phyloP scores from a whole-genome alignment of 75 land plant species.

The Pinus tabuliformis region DNA sequence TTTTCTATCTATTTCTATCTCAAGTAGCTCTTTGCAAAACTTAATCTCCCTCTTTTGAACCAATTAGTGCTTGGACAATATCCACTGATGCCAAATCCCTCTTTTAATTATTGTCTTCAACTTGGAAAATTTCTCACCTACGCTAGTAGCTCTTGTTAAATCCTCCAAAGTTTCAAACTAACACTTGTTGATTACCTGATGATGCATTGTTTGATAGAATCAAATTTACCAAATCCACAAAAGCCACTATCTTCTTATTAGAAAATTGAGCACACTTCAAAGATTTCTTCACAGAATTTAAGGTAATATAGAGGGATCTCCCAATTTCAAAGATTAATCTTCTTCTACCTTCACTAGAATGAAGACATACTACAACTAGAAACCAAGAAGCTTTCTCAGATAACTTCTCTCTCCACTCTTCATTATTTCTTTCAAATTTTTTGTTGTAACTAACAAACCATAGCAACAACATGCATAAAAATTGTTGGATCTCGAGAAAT shows the following conservation, averaged over 20 bases:
- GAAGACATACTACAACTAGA: slow-evolving; percentile 76
- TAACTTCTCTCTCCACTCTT: slow-evolving; percentile 80
- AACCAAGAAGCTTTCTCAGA: slow-evolving; percentile 84
- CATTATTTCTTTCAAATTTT: slow-evolving; percentile 31
- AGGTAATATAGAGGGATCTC: slow-evolving; percentile 52
- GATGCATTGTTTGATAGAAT: slow-evolving; percentile 78
- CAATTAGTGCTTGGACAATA: too few relatives aligned
- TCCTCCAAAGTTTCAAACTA: slow-evolving; percentile 13
- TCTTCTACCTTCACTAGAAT: slow-evolving; percentile 87
- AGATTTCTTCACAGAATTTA: slow-evolving; percentile 23
- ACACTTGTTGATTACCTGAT: slow-evolving; percentile 52
- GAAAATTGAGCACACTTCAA: slow-evolving; percentile 45
- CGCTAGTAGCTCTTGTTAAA: slow-evolving; percentile 32
- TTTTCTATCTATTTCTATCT: too few relatives aligned
- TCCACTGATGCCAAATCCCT: slow-evolving; percentile 6
- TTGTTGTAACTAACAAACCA: slow-evolving; percentile 21
- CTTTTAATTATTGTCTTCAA: slow-evolving; percentile 51
- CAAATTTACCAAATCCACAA: slow-evolving; percentile 67
- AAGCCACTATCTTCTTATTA: slow-evolving; percentile 51
- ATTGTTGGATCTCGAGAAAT: too few relatives aligned
- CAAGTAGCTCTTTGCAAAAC: too few relatives aligned
- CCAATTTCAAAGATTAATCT: slow-evolving; percentile 74
- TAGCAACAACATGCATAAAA: too few relatives aligned
- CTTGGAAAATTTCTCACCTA: slow-evolving; percentile 59
- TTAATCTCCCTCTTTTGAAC: too few relatives aligned